These are phyloP conservation scores for Brassica incana DNA, from an alignment of 345 rosid genomes.

Conservation along the genomic window DNA sequence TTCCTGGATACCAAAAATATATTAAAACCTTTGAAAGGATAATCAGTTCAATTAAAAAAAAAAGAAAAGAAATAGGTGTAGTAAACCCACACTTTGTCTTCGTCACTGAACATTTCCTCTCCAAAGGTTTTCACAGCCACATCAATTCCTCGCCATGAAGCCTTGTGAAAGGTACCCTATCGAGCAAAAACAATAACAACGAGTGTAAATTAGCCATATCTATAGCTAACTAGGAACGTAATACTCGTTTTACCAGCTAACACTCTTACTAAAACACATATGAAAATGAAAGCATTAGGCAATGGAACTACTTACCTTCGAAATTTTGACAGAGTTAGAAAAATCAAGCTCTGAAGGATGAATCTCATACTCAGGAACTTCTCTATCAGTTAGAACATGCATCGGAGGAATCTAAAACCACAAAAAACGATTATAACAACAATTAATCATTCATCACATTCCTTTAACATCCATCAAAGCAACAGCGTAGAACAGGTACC, in stretches of 20 bases:
- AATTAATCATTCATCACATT: not conserved
- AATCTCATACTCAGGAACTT: constrained; percentile 86
- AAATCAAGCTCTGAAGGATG: constrained; percentile 74
- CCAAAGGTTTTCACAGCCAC: constrained; percentile 83
- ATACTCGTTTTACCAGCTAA: not conserved
- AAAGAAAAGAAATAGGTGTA: not conserved
- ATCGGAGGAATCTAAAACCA: constrained; percentile 66
- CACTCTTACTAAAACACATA: not conserved
- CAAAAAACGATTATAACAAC: not conserved
- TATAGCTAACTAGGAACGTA: not conserved
- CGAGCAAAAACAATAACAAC: not conserved
- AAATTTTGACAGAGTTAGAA: constrained; percentile 63
- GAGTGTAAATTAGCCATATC: constrained; percentile 10
- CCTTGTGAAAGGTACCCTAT: constrained; percentile 79
- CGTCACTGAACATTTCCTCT: constrained; percentile 70
- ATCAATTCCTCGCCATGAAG: constrained; percentile 80
- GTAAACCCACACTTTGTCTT: constrained; percentile 73
- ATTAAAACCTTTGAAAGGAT: not conserved
- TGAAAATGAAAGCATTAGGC: not conserved
- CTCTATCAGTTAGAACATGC: constrained; percentile 66
- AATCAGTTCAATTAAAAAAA: not conserved
- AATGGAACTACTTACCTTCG: constrained; percentile 51
- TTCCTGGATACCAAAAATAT: constrained; percentile 47
- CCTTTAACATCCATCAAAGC: not conserved
- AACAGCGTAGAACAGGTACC: constrained; percentile 40